A percentile compares a stretch with the other conserved stretches of the same genome.
These are phyloP conservation scores for Paspalum notatum DNA, from an alignment of 176 grass and related monocot genomes.

Conservation along the genomic window DNA sequence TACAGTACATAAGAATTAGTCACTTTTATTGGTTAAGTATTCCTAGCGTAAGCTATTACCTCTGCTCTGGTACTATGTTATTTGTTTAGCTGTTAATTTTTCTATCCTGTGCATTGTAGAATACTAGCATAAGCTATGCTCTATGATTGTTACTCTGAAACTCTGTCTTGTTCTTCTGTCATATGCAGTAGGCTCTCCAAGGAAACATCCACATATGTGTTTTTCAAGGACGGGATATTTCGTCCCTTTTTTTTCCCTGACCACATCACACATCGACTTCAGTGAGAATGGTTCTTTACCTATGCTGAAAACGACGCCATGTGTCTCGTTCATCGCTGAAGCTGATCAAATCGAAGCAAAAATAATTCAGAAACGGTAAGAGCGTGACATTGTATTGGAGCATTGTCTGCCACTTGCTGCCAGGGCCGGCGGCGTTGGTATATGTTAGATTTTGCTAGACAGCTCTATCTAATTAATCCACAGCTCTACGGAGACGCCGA, in stretches of 20 bases:
- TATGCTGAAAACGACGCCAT: conserved; percentile 25
- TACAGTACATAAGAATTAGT: conserved; percentile 1
- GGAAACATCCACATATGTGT: conserved; percentile 15
- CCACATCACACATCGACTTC: conserved; percentile 21
- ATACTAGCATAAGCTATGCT: not conserved
- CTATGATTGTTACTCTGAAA: not conserved
- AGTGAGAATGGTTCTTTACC: conserved; percentile 1
- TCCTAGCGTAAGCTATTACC: not conserved
- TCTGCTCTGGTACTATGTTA: not conserved
- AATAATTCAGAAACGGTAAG: conserved; percentile 22
- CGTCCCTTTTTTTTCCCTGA: not conserved
- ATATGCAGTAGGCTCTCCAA: conserved; percentile 11
- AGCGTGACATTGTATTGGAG: conserved; percentile 4
- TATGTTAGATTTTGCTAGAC: conserved; percentile 14
- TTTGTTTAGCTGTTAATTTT: not conserved
- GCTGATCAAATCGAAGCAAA: conserved; percentile 45
- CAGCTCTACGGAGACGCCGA: conserved; percentile 10
- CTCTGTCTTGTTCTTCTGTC: not conserved
- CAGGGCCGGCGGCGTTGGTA: conserved; percentile 30
- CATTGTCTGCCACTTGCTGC: not conserved
- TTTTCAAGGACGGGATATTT: conserved; percentile 26
- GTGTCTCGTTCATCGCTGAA: not conserved
- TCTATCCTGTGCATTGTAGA: not conserved
- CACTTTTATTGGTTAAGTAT: not conserved
- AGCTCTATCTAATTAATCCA: conserved; percentile 6